phyloP scores from a whole-genome alignment of 371 early-diverging fungal genomes.

The Ordospora colligata region DNA sequence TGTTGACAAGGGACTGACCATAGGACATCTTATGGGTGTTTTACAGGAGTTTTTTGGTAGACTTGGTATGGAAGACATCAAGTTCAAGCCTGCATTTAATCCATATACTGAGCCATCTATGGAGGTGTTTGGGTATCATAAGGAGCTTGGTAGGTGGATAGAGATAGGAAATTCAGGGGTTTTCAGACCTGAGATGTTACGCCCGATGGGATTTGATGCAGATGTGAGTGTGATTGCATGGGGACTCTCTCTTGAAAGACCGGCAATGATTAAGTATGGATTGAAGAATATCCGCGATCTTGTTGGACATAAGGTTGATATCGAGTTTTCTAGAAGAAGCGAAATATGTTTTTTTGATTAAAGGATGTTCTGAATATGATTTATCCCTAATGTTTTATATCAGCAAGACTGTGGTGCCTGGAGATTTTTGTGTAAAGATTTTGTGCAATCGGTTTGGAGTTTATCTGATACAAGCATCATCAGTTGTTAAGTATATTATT shows the following conservation, averaged over 20 bases:
- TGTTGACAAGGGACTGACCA: conserved; percentile 80
- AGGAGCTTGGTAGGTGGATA: conserved; percentile 82
- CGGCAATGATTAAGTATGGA: conserved; percentile 97
- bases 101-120: conserved; percentile 99
- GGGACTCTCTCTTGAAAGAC: conserved; percentile 95
- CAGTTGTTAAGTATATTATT: neutral
- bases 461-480: neutral
- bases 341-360: conserved; percentile 64
- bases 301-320: conserved; percentile 91
- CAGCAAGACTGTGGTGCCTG: neutral
- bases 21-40: conserved; percentile 91
- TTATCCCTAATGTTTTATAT: neutral
- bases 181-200: conserved; percentile 98
- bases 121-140: conserved; percentile 98
- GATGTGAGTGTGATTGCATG: conserved; percentile 94
- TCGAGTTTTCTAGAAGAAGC: conserved; percentile 80
- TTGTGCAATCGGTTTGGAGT: neutral
- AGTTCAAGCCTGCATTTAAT: conserved; percentile 99
- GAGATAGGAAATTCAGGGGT: conserved; percentile 99
- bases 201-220: conserved; percentile 83
- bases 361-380: neutral
- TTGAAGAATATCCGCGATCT: conserved; percentile 90
- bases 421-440: neutral
- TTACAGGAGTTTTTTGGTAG: conserved; percentile 89
- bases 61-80: conserved; percentile 83